These are phyloP conservation scores for Stentor roeselii DNA, from an alignment of 73 alveolate species.

Conservation along the genomic window DNA sequence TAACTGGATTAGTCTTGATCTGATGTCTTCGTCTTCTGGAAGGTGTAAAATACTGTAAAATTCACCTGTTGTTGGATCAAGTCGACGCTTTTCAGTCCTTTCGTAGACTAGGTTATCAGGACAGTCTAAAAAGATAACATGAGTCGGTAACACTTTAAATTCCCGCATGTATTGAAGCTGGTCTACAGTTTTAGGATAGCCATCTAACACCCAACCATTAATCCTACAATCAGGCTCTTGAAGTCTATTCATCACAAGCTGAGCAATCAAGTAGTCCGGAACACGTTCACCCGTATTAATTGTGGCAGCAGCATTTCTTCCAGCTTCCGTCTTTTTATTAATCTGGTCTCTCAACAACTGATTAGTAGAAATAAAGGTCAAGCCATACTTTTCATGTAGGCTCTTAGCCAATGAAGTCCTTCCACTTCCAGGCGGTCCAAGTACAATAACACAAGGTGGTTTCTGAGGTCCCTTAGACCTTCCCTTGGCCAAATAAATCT, in stretches of 20 bases:
- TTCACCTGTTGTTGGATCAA: slow-evolving; percentile 73
- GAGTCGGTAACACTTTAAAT: slow-evolving; percentile 66
- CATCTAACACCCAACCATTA: slow-evolving; percentile 92
- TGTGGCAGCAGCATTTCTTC: slow-evolving; percentile 52
- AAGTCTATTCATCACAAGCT: slow-evolving; percentile 72
- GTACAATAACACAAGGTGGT: slow-evolving; percentile 87
- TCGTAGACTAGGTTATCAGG: slow-evolving; percentile 53
- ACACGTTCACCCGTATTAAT: slow-evolving; percentile 76
- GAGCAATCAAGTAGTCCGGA: slow-evolving; percentile 73
- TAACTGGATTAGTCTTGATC: slow-evolving; percentile 35
- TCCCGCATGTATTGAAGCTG: slow-evolving; percentile 74
- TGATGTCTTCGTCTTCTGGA: slow-evolving; percentile 48
- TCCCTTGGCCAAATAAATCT: slow-evolving; percentile 56
- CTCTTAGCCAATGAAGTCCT: slow-evolving; percentile 75
- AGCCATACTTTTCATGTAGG: slow-evolving; percentile 74
- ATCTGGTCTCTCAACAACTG: slow-evolving; percentile 72
- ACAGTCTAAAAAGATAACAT: slow-evolving; percentile 66
- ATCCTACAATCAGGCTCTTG: slow-evolving; percentile 78
- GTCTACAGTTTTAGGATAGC: slow-evolving; percentile 79
- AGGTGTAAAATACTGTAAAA: slow-evolving; percentile 39
- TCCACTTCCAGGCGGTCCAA: slow-evolving; percentile 97
- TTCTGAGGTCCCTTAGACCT: slow-evolving; percentile 81
- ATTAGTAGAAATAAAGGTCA: slow-evolving; percentile 71
- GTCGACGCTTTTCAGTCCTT: slow-evolving; percentile 55
- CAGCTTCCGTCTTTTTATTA: slow-evolving; percentile 65